Percentiles rank a stretch among this genome's conserved stretches.
These are phyloP conservation scores for Citrus medica DNA, from an alignment of 345 rosid genomes.

Conservation along the genomic window DNA sequence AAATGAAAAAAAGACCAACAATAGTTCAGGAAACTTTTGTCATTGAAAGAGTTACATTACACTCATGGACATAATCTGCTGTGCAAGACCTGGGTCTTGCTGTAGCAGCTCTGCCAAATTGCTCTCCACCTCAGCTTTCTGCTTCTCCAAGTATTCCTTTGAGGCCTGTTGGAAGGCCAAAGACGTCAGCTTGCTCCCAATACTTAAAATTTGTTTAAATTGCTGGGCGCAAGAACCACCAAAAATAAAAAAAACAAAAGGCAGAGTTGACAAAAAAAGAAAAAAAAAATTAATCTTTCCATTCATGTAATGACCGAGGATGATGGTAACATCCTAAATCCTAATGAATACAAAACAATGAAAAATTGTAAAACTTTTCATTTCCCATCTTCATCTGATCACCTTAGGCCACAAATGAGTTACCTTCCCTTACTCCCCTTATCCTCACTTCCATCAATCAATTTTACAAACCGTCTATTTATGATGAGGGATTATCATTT, in stretches of 20 bases:
- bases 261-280: not conserved
- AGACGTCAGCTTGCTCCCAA: not conserved
- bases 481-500: not conserved
- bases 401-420: not conserved
- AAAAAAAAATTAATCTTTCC: not conserved
- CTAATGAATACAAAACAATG: not conserved
- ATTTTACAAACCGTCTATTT: not conserved
- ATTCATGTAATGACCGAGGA: not conserved
- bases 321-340: not conserved
- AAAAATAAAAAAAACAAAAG: not conserved
- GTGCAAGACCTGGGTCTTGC: slow-evolving; percentile 90
- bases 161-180: slow-evolving; percentile 50
- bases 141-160: slow-evolving; percentile 91
- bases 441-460: not conserved
- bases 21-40: not conserved
- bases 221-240: not conserved
- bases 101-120: slow-evolving; percentile 86
- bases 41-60: slow-evolving; percentile 14
- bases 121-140: slow-evolving; percentile 75
- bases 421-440: not conserved
- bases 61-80: slow-evolving; percentile 83
- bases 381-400: not conserved
- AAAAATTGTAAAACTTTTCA: not conserved
- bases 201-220: not conserved
- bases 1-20: not conserved